These are phyloP conservation scores for Immersiella caudata DNA, from an alignment of 495 filamentous ascomycete species.

Conservation along the genomic window DNA sequence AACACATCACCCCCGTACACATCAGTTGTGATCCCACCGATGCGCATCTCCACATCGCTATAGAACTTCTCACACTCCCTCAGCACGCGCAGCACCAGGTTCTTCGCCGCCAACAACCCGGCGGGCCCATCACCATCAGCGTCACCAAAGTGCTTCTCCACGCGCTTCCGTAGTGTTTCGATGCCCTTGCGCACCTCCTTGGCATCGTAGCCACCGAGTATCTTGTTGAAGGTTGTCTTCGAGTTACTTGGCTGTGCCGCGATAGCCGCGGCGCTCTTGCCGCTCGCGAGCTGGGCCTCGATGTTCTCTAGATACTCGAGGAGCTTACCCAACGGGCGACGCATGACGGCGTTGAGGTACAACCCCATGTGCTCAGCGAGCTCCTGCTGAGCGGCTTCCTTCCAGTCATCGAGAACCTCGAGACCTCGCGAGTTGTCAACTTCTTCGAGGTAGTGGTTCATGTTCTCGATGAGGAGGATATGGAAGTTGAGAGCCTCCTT, in stretches of 20 bases:
- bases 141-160: conserved; percentile 96
- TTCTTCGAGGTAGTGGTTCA: conserved; percentile 96
- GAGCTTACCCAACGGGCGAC: conserved; percentile 84
- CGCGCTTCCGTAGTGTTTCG: conserved; percentile 80
- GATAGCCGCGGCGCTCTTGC: conserved; percentile 51
- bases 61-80: conserved; percentile 81
- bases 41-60: conserved; percentile 69
- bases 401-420: conserved; percentile 79
- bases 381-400: conserved; percentile 72
- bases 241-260: conserved; percentile 77
- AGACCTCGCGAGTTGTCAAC: conserved; percentile 71
- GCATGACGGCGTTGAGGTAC: conserved; percentile 85
- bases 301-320: conserved; percentile 87
- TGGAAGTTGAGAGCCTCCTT: conserved; percentile 96
- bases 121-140: conserved; percentile 53
- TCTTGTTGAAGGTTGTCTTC: conserved; percentile 78
- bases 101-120: conserved; percentile 28
- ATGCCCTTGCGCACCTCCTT: conserved; percentile 85
- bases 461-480: conserved; percentile 95
- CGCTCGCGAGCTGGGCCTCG: conserved; percentile 65
- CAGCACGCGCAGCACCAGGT: conserved; percentile 76
- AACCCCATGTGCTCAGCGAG: conserved; percentile 84
- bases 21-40: conserved; percentile 62
- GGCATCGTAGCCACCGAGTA: conserved; percentile 74
- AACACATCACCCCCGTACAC: conserved; percentile 59